phyloP scores from a whole-genome alignment of 345 rosid genomes.

The Turnera subulata region DNA sequence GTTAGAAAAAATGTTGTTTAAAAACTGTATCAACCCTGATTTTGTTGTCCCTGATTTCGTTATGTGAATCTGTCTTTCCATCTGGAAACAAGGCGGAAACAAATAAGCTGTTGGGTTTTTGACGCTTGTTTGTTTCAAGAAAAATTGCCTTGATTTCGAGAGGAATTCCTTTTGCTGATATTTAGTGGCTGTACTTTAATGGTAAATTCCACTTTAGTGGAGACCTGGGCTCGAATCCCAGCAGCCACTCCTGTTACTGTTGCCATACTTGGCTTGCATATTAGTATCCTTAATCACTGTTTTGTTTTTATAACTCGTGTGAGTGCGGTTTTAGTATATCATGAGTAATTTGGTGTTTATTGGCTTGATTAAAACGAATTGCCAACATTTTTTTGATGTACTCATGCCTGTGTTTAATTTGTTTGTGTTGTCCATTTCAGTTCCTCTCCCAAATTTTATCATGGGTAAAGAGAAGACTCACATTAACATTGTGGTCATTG shows the following conservation, averaged over 20 bases:
- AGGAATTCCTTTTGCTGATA: neutral
- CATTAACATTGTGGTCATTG: constrained; percentile 26
- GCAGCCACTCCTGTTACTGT: constrained; percentile 47
- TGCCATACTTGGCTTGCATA: constrained; percentile 10
- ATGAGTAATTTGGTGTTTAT: too few species aligned
- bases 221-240: constrained; percentile 94
- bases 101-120: too few species aligned
- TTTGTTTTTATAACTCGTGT: neutral
- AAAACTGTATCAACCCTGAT: too few species aligned
- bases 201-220: constrained; percentile 28
- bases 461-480: constrained; percentile 26
- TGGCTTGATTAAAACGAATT: too few species aligned
- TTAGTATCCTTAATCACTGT: neutral
- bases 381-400: too few species aligned
- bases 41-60: too few species aligned
- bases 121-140: neutral
- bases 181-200: constrained; percentile 19
- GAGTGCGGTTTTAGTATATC: neutral
- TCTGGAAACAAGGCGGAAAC: neutral
- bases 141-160: neutral
- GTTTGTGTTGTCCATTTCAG: neutral
- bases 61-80: neutral
- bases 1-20: too few species aligned
- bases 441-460: constrained; percentile 8
- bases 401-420: neutral